Conservation (phyloP, 2,329 filamentous ascomycete genomes). For the Diplodia intermedia region DNA sequence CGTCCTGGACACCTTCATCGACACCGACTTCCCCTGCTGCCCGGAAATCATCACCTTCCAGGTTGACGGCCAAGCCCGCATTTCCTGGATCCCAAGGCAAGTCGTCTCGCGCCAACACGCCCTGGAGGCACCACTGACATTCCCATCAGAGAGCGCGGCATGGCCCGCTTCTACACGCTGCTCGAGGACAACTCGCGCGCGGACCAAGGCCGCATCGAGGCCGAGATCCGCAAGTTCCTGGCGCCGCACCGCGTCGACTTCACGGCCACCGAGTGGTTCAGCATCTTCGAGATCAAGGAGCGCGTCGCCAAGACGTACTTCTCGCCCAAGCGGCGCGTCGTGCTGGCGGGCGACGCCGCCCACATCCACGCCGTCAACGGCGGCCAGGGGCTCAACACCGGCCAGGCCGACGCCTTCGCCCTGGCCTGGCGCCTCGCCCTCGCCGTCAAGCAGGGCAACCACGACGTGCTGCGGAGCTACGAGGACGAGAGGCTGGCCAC, state of each 20-base stretch:
- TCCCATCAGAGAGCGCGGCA: slow-evolving; percentile 48
- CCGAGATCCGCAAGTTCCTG: slow-evolving; percentile 52
- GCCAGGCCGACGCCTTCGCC: slow-evolving; percentile 36
- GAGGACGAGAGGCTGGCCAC: slow-evolving; percentile 55
- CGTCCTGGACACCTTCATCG: slow-evolving; percentile 57
- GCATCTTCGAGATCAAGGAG: slow-evolving; percentile 53
- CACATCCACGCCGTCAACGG: slow-evolving; percentile 40
- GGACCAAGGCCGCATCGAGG: slow-evolving; percentile 46
- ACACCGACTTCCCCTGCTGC: slow-evolving; percentile 57
- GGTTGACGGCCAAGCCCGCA: slow-evolving; percentile 54
- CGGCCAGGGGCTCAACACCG: slow-evolving; percentile 39
- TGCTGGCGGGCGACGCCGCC: slow-evolving; percentile 38
- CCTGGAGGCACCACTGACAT: background rate
- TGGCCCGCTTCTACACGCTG: slow-evolving; percentile 58
- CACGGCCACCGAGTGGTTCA: slow-evolving; percentile 57
- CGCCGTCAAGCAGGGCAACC: slow-evolving; percentile 17
- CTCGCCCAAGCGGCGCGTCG: slow-evolving; percentile 35
- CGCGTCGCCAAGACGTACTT: slow-evolving; percentile 36
- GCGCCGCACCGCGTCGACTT: slow-evolving; percentile 55
- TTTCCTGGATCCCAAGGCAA: slow-evolving; percentile 57
- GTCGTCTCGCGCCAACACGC: background rate
- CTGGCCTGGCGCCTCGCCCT: slow-evolving; percentile 36
- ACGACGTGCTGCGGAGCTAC: slow-evolving; percentile 49
- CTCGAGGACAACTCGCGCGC: slow-evolving; percentile 54
- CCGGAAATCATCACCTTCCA: slow-evolving; percentile 59